Evolutionary conservation across 495 filamentous ascomycete genomes (phyloP).

Genomic region (Lasiosphaeriaceae sp.): DNA sequence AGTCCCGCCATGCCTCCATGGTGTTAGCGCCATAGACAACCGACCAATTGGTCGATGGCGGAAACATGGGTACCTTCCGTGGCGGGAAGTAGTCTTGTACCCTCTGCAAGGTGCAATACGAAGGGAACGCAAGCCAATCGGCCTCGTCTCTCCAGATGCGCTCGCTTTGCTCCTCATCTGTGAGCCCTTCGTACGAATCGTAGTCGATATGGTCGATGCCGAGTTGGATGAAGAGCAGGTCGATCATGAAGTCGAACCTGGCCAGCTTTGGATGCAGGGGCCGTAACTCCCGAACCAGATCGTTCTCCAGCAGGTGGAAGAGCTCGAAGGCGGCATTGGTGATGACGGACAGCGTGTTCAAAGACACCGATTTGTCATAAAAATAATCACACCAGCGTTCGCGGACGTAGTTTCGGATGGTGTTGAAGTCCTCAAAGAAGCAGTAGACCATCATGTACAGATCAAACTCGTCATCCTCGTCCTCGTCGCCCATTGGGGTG

Average conservation of each 20-base stretch:
- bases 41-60: not conserved
- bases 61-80: conserved; percentile 20
- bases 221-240: not conserved
- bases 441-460: conserved; percentile 32
- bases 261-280: not conserved
- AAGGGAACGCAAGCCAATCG: conserved; percentile 18
- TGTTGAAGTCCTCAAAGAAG: conserved; percentile 33
- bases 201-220: conserved; percentile 19
- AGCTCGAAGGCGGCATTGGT: not conserved
- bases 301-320: not conserved
- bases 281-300: not conserved
- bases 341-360: conserved; percentile 17
- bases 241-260: not conserved
- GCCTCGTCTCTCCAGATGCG: conserved; percentile 22
- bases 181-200: conserved; percentile 12
- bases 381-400: conserved; percentile 30
- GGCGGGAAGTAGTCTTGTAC: conserved; percentile 5
- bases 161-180: conserved; percentile 11
- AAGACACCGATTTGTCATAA: conserved; percentile 16
- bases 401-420: conserved; percentile 23
- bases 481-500: conserved; percentile 2
- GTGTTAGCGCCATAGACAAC: conserved; percentile 17
- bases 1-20: conserved; percentile 8
- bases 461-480: conserved; percentile 24
- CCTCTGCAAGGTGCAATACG: conserved; percentile 8